Base-by-base conservation (phyloP, 257 asterid genomes). In the Fraxinus cuspidata region DNA sequence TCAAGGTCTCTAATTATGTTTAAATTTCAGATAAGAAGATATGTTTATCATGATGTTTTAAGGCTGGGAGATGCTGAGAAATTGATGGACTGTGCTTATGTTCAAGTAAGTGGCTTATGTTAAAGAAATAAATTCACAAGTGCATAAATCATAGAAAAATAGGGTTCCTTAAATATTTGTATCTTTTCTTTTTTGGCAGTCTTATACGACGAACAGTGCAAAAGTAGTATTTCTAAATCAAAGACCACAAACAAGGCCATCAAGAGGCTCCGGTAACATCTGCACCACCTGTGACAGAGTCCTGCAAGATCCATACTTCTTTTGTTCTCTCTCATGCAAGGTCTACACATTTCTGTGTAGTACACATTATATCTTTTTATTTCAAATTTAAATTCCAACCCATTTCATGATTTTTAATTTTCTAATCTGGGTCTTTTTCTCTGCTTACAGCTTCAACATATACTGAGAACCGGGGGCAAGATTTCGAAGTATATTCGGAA, bases 61-160 rank as follows among this genome's bases (percentile, higher is more conserved):
- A 75, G 80, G 77, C 47, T 80, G 16, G 53, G 58, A 3, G 92
- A 88, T 84, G 85, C 88, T 49, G 84, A 86, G 72, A 88, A 84
- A 73, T 72, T 86, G 68, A 66, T 94, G 77, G 92, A 94, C 68
- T 91, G 97, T 81, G 81, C 86, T 58, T 84, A 68, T 76, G 89
- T 94, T 77, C 99, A 94, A 73, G 99, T 94, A 74, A 86, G 85
- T 73, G 13, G 11, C 3, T 27, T 23, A 63, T 63, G 15, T 1
- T 2, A 3, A 63, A 25, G 1, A 1, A 11, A n/a, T 10, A 6
- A 60, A 23, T 23, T 60, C 16, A 7, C 2, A 8, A 60, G 16
- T 60, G 5, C 68, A 8, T 60, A 25, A 25, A 27, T 47, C 66
- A 47, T 72, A 25, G 29, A 28, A 28, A 72, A 72, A 25, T 29